phyloP scores from a whole-genome alignment of 1,284 basidiomycete genomes.

The Cryptococcus floricola region DNA sequence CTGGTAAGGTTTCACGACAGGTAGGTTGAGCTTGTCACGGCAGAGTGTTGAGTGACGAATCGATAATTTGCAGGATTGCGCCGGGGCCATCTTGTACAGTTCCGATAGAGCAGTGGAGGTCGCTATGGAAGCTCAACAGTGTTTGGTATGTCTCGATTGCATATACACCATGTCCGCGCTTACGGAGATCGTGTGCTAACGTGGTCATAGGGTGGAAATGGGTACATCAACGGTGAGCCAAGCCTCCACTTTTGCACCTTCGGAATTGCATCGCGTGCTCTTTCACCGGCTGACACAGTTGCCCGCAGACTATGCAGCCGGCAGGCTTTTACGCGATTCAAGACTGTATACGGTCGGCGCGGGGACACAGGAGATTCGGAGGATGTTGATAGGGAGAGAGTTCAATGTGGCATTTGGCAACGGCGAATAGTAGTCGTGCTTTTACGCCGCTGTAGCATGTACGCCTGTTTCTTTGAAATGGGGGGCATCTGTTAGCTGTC shows the following conservation, averaged over 20 bases:
- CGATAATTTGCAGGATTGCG: constrained; percentile 67
- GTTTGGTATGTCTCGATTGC: constrained; percentile 52
- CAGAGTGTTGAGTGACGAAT: background rate
- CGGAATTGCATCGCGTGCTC: background rate
- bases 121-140: constrained; percentile 86
- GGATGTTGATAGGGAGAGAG: constrained; percentile 84
- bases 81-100: constrained; percentile 84
- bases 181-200: background rate
- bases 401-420: constrained; percentile 62
- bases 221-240: constrained; percentile 76
- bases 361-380: constrained; percentile 83
- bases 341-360: constrained; percentile 85
- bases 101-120: constrained; percentile 87
- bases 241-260: background rate
- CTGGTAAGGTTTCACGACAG: constrained; percentile 71
- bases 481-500: too few relatives aligned
- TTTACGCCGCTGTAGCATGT: background rate
- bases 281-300: background rate
- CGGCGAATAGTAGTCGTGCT: too few relatives aligned
- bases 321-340: constrained; percentile 77
- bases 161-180: background rate
- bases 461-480: too few relatives aligned
- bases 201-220: constrained; percentile 65
- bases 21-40: constrained; percentile 52
- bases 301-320: constrained; percentile 72